Evolutionary conservation across 139 green algal species (phyloP), one percentile per base, ranked within the genome.

Genomic region (Micractinium conductrix): DNA sequence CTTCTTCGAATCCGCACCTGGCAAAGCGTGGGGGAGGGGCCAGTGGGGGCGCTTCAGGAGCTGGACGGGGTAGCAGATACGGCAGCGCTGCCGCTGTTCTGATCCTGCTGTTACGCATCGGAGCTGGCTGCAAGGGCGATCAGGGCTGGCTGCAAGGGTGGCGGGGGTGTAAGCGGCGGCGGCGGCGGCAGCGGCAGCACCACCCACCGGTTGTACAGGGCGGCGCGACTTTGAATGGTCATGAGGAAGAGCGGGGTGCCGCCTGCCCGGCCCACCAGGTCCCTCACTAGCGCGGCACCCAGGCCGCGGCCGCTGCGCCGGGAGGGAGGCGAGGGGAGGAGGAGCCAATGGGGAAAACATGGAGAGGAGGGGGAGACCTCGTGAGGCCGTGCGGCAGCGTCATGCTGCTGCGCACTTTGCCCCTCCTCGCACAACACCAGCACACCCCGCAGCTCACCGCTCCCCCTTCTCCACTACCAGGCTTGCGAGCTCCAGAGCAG

Each of bases 1-100:
- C 58, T 40, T 71, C 55, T 43, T 82, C 76, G 43, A 82, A 82
- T 3, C 76, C 76, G 28, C 40, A 55, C 28, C 76, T 70, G 75
- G n/a, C n/a, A n/a, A n/a, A n/a, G n/a, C n/a, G n/a, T n/a, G n/a
- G n/a, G n/a, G n/a, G n/a, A n/a, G n/a, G n/a, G n/a, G n/a, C n/a
- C n/a, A n/a, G n/a, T n/a, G n/a, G n/a, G n/a, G n/a, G n/a, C n/a
- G n/a, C n/a, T n/a, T n/a, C n/a, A n/a, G n/a, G n/a, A n/a, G n/a
- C n/a, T n/a, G n/a, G n/a, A n/a, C n/a, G n/a, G n/a, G n/a, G n/a
- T n/a, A n/a, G n/a, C n/a, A n/a, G n/a, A n/a, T n/a, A n/a, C n/a
- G n/a, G n/a, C n/a, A n/a, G n/a, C n/a, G n/a, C n/a, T n/a, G n/a
- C n/a, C n/a, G n/a, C n/a, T n/a, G n/a, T n/a, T n/a, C n/a, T n/a